A percentile compares a stretch with the other conserved stretches of the same genome.
Conservation (phyloP, 768 basidiomycete species). For the Leccinellum albellum region DNA sequence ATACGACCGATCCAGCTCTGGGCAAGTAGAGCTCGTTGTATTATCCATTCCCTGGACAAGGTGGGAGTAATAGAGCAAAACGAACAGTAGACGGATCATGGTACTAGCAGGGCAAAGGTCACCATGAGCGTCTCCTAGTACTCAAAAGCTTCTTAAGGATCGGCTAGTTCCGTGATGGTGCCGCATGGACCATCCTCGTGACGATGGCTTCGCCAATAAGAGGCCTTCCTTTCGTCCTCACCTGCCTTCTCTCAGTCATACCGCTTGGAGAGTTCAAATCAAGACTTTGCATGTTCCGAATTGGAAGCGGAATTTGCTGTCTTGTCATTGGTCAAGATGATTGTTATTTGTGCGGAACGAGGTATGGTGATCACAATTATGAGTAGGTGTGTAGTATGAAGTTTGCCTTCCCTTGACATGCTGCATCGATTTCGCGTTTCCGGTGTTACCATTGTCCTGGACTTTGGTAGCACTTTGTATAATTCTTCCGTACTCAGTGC, state of each 20-base stretch:
- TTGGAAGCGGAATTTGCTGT: constrained; percentile 64
- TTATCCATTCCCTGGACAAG: neutral
- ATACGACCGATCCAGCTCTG: neutral
- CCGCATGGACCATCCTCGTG: too few relatives aligned
- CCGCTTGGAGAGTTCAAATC: too few relatives aligned
- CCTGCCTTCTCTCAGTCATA: too few relatives aligned
- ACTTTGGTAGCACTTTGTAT: constrained; percentile 42
- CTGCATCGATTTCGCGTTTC: constrained; percentile 38
- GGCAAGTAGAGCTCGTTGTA: neutral
- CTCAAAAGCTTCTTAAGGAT: too few relatives aligned
- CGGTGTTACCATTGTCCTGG: constrained; percentile 51
- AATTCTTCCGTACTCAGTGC: constrained; percentile 42
- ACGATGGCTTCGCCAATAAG: too few relatives aligned
- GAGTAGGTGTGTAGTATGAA: constrained; percentile 50
- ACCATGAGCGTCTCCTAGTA: neutral
- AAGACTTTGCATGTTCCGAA: constrained; percentile 70
- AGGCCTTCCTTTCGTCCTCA: too few relatives aligned
- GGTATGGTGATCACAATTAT: constrained; percentile 67
- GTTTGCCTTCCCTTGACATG: neutral
- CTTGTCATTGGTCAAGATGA: constrained; percentile 53
- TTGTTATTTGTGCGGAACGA: constrained; percentile 63
- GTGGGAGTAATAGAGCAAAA: neutral
- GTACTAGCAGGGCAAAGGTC: neutral
- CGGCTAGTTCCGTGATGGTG: too few relatives aligned
- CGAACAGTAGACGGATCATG: neutral